Conservation (phyloP, 768 basidiomycete species). For the Terana coerulea region DNA sequence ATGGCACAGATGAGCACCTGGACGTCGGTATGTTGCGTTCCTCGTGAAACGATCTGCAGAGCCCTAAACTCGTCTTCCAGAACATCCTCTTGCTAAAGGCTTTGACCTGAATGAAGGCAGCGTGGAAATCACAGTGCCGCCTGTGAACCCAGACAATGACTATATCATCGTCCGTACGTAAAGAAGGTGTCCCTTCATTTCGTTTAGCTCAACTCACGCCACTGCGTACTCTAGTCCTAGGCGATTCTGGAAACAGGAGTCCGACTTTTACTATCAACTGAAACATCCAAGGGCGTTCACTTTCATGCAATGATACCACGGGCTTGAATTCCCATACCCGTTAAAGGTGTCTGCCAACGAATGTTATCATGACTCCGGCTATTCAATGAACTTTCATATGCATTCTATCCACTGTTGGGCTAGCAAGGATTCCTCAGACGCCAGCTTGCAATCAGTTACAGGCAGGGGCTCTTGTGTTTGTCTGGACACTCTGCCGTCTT, state of each 20-base stretch:
- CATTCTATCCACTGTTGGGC: no score
- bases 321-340: no score
- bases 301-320: no score
- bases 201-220: neutral
- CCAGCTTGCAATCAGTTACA: no score
- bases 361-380: no score
- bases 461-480: no score
- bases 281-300: no score
- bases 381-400: no score
- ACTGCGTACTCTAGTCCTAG: conserved; percentile 45
- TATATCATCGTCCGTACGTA: conserved; percentile 67
- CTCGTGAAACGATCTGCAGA: neutral
- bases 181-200: neutral
- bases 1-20: conserved; percentile 48
- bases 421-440: no score
- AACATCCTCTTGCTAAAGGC: conserved; percentile 49
- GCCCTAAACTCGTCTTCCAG: conserved; percentile 30
- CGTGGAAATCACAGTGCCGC: conserved; percentile 50
- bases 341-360: no score
- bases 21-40: conserved; percentile 38
- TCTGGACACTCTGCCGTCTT: no score
- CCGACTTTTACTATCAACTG: conserved; percentile 53
- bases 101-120: conserved; percentile 51
- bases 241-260: conserved; percentile 64
- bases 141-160: conserved; percentile 37